These are phyloP conservation scores for Betula pendula DNA, from an alignment of 306 rosid species.

Conservation along the genomic window DNA sequence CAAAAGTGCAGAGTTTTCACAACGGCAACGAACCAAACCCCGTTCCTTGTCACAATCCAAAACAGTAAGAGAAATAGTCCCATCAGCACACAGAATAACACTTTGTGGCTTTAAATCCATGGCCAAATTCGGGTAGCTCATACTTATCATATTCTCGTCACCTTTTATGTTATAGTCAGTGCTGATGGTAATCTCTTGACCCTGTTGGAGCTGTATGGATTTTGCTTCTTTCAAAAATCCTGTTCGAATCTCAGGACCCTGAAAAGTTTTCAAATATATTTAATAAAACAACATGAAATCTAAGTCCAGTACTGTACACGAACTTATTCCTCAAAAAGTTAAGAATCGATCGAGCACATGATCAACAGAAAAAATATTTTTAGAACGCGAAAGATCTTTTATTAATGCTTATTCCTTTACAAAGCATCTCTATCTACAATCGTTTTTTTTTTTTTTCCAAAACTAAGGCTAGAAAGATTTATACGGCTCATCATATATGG, in stretches of 20 bases:
- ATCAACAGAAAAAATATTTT: background rate
- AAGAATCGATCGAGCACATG: background rate
- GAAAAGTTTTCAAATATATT: background rate
- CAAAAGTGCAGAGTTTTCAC: conserved; percentile 22
- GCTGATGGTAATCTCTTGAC: conserved; percentile 18
- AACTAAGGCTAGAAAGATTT: background rate
- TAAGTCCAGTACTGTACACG: background rate
- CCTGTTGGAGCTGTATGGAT: conserved; percentile 17
- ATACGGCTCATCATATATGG: background rate
- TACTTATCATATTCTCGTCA: conserved; percentile 23
- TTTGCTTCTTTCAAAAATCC: conserved; percentile 19
- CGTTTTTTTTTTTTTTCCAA: background rate
- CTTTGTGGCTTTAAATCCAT: conserved; percentile 21
- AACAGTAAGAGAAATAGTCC: conserved; percentile 22
- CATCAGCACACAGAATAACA: conserved; percentile 23
- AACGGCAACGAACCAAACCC: conserved; percentile 20
- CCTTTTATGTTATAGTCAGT: conserved; percentile 27
- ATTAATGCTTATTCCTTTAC: background rate
- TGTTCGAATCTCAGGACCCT: conserved; percentile 32
- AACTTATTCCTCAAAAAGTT: background rate
- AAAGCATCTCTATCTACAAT: background rate
- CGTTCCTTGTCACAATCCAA: conserved; percentile 21
- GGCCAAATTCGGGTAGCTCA: conserved; percentile 26
- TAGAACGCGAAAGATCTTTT: background rate
- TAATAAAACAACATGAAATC: background rate